A percentile compares a stretch with the other conserved stretches of the same genome.
Evolutionary conservation across 2,329 filamentous ascomycete species (phyloP).

Genomic region (Hirsutella minnesotensis): DNA sequence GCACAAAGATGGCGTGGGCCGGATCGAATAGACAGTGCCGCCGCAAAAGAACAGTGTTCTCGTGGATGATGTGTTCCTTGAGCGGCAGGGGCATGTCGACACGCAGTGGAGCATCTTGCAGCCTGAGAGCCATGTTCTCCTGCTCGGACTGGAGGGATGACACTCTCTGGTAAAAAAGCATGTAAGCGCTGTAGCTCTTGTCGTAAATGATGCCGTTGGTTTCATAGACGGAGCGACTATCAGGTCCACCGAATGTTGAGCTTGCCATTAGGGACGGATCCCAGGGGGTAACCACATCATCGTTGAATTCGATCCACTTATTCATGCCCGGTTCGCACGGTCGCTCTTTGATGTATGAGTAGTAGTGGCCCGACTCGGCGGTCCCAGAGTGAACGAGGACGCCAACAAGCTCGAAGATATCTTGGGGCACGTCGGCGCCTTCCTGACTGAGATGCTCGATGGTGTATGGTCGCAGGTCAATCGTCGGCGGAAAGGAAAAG

Average conservation of each 20-base stretch:
- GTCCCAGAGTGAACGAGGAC: conserved; percentile 88
- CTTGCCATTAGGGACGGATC: conserved; percentile 61
- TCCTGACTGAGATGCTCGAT: conserved; percentile 68
- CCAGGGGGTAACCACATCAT: conserved; percentile 69
- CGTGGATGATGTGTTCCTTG: conserved; percentile 49
- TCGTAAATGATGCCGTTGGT: conserved; percentile 37
- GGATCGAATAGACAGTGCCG: conserved; percentile 72
- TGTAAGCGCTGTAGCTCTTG: conserved; percentile 83
- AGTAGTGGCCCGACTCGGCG: conserved; percentile 92
- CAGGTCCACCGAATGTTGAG: conserved; percentile 68
- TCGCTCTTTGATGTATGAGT: conserved; percentile 83
- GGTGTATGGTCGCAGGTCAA: conserved; percentile 85
- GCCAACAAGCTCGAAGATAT: conserved; percentile 88
- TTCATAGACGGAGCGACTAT: conserved; percentile 38
- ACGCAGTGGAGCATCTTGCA: conserved; percentile 22
- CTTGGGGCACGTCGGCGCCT: conserved; percentile 42
- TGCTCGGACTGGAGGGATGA: conserved; percentile 48
- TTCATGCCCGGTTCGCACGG: conserved; percentile 36
- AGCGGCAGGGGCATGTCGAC: conserved; percentile 32
- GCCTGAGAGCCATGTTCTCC: conserved; percentile 24
- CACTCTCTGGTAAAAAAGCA: conserved; percentile 89
- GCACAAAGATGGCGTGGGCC: conserved; percentile 55
- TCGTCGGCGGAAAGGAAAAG: conserved; percentile 72
- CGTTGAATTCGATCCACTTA: conserved; percentile 88
- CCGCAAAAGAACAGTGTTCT: conserved; percentile 64